Evolutionary conservation across 2,329 filamentous ascomycete genomes (phyloP).

Genomic region (Nigrospora sphaerica): DNA sequence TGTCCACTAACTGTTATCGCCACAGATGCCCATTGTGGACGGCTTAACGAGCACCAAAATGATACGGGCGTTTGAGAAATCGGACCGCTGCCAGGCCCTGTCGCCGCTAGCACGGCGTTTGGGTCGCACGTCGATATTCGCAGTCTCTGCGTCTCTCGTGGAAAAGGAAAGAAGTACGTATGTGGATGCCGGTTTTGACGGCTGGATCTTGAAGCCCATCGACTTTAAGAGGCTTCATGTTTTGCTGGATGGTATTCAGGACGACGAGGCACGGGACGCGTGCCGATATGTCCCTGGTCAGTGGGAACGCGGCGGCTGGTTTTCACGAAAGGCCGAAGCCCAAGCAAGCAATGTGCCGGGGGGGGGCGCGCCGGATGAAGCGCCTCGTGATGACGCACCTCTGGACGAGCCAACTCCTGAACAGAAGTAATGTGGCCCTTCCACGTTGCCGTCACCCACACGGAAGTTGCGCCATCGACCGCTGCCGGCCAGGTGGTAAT

Average conservation of each 20-base stretch:
- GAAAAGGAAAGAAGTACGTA: conserved; percentile 65
- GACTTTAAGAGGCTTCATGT: conserved; percentile 68
- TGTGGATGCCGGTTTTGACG: conserved; percentile 74
- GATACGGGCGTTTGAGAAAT: conserved; percentile 68
- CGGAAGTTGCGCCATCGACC: no score
- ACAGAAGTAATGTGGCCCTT: no score
- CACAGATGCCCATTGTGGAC: conserved; percentile 86
- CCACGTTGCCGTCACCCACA: no score
- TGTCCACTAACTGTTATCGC: background rate
- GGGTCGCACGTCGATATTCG: conserved; percentile 71
- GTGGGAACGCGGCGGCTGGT: conserved; percentile 89
- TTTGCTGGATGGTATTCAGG: conserved; percentile 62
- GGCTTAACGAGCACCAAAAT: conserved; percentile 75
- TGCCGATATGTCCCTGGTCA: conserved; percentile 63
- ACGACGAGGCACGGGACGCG: conserved; percentile 48
- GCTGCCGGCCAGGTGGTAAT: no score
- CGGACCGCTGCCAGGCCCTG: conserved; percentile 35
- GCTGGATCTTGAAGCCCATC: conserved; percentile 85
- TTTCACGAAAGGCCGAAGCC: conserved; percentile 24
- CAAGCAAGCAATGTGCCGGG: background rate
- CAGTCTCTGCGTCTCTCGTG: conserved; percentile 74
- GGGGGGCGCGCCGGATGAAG: no score
- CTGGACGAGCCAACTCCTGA: no score
- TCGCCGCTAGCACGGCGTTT: conserved; percentile 54
- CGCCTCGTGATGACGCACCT: no score